Evolutionary conservation across 1,284 basidiomycete genomes (phyloP), one percentile per base, ranked within the genome.

Genomic region (Ganoderma lingzhi): DNA sequence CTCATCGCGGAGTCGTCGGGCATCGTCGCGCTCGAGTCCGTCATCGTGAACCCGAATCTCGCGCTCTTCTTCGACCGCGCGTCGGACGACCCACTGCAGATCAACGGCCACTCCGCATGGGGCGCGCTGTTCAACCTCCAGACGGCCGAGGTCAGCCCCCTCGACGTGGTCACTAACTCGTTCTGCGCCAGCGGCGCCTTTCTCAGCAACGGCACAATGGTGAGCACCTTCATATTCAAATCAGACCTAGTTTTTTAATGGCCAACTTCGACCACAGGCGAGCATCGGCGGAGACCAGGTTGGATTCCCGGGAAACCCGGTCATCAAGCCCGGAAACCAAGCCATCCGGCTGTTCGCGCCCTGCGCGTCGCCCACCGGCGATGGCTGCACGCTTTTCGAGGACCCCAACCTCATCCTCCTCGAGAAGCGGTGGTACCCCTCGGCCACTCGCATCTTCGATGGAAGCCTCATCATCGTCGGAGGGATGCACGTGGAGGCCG

Each of bases 201-300:
- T 71, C 77, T 87, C 56, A 83, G 83, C 56, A 87, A 87, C 64
- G 84, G 84, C 2, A 83, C 84, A 4, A 83, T 84, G 82, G 83
- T 84, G 66, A 65, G 75, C 19, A 3, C 8, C 1, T n/a, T 19
- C 15, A 2, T 35, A 23, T 17, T 17, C 10, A 6, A 35, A 35
- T 35, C 45, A 17, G 45, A 9, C 9, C 1, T n/a, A 35, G 5
- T 8, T 32, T 41, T 48, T 59, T 19, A 9, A 39, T 12, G 10
- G 42, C 28, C 35, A 37, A 32, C n/a, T 65, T 53, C 53, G 44
- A 55, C 82, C 8, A 30, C 56, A 45, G 85, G 84, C 80, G 61
- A 80, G 81, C 75, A 76, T 84, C 67, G 84, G 81, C 19, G 84
- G 84, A 81, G 59, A 78, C 84, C 63, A 84, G 82, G 73, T 82